phyloP scores from a whole-genome alignment of 2,329 filamentous ascomycete genomes.

The Pestalotiopsis sp. region DNA sequence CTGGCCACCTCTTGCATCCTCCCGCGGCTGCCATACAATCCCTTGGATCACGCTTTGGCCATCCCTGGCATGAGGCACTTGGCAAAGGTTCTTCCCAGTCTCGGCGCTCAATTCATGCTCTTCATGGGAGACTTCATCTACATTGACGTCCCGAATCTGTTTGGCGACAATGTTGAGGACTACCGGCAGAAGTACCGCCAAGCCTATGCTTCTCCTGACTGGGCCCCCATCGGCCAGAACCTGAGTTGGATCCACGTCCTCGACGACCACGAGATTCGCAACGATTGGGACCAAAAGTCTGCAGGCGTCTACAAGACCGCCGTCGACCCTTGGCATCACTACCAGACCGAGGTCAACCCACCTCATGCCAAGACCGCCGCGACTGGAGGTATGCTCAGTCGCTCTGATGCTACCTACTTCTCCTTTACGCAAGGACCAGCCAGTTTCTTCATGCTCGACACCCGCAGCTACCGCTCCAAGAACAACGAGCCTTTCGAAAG shows the following conservation, averaged over 20 bases:
- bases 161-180: slow-evolving; percentile 69
- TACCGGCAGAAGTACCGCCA: slow-evolving; percentile 93
- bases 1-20: slow-evolving; percentile 92
- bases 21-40: slow-evolving; percentile 84
- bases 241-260: slow-evolving; percentile 98
- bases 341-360: slow-evolving; percentile 84
- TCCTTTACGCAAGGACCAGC: slow-evolving; percentile 87
- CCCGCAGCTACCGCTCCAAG: slow-evolving; percentile 79
- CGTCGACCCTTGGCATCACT: slow-evolving; percentile 81
- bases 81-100: slow-evolving; percentile 66
- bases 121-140: slow-evolving; percentile 89
- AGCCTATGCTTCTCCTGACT: slow-evolving; percentile 94
- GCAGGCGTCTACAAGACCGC: slow-evolving; percentile 79
- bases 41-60: slow-evolving; percentile 77
- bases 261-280: slow-evolving; percentile 94
- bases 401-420: slow-evolving; percentile 74
- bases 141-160: slow-evolving; percentile 80
- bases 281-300: slow-evolving; percentile 85
- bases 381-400: slow-evolving; percentile 31
- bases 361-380: slow-evolving; percentile 59
- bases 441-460: slow-evolving; percentile 93
- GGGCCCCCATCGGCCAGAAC: slow-evolving; percentile 71
- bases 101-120: slow-evolving; percentile 78
- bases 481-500: slow-evolving; percentile 60
- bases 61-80: slow-evolving; percentile 80